phyloP scores from a whole-genome alignment of 2,329 filamentous ascomycete species.

The Neopestalotiopsis sp. region DNA sequence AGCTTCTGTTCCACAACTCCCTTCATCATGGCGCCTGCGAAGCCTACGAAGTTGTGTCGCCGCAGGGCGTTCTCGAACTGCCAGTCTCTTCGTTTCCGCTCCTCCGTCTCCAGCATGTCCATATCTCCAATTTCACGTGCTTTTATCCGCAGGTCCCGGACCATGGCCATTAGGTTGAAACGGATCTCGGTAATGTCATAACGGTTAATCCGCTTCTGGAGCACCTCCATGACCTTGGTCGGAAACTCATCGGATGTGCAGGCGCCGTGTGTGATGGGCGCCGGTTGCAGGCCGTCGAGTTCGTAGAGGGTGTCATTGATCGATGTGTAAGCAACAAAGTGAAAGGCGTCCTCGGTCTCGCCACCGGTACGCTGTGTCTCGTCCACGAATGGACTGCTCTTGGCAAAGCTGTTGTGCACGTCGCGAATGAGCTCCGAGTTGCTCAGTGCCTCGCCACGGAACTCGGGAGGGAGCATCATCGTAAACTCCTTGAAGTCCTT shows the following conservation, averaged over 20 bases:
- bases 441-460: constrained; percentile 64
- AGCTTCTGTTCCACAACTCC: constrained; percentile 80
- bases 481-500: constrained; percentile 88
- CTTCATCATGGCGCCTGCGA: constrained; percentile 89
- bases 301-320: constrained; percentile 86
- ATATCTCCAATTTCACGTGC: constrained; percentile 83
- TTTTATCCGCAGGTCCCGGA: constrained; percentile 77
- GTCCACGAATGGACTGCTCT: constrained; percentile 88
- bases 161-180: constrained; percentile 95
- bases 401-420: constrained; percentile 90
- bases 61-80: constrained; percentile 93
- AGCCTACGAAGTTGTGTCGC: constrained; percentile 94
- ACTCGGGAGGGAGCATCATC: constrained; percentile 78
- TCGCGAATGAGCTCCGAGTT: constrained; percentile 73
- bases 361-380: constrained; percentile 78
- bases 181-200: constrained; percentile 89
- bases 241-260: constrained; percentile 77
- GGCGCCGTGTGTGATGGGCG: constrained; percentile 85
- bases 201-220: constrained; percentile 80
- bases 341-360: constrained; percentile 89
- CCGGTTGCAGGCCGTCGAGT: constrained; percentile 90
- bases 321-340: constrained; percentile 94
- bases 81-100: constrained; percentile 85
- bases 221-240: constrained; percentile 80
- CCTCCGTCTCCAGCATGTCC: constrained; percentile 79